A percentile compares a stretch with the other conserved stretches of the same genome.
These are phyloP conservation scores for Penicillium corylophilum DNA, from an alignment of 2,329 filamentous ascomycete genomes.

Conservation along the genomic window DNA sequence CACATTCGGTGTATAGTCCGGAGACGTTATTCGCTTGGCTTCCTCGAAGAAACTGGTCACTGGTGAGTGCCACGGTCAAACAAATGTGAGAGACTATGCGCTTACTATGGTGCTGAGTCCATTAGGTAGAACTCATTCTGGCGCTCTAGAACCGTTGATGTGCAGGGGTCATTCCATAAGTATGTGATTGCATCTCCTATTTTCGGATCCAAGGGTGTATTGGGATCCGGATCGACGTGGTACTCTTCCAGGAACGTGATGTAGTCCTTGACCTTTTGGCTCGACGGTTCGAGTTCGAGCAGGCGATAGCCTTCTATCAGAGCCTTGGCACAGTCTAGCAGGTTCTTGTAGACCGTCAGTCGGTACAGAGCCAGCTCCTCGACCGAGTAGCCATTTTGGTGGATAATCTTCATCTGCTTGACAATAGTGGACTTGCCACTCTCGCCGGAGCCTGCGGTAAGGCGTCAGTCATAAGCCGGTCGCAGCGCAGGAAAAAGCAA, in stretches of 20 bases:
- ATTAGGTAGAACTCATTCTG: constrained; percentile 98
- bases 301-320: constrained; percentile 89
- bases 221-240: constrained; percentile 84
- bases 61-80: constrained; percentile 18
- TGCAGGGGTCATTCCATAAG: constrained; percentile 86
- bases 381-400: constrained; percentile 93
- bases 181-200: constrained; percentile 81
- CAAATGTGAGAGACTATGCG: constrained; percentile 5
- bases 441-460: constrained; percentile 78
- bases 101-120: constrained; percentile 98
- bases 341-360: constrained; percentile 95
- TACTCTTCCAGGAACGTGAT: constrained; percentile 83
- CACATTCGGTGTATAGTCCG: constrained; percentile 87
- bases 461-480: constrained; percentile 4
- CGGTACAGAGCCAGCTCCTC: constrained; percentile 94
- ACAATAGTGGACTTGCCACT: constrained; percentile 99
- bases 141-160: constrained; percentile 80
- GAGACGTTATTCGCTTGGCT: constrained; percentile 75
- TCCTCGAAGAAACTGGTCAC: constrained; percentile 86
- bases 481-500: background rate
- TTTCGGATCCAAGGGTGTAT: constrained; percentile 75
- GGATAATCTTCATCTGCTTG: constrained; percentile 99
- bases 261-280: constrained; percentile 68
- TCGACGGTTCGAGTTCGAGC: constrained; percentile 78
- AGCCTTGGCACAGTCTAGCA: constrained; percentile 93